These are phyloP conservation scores for Camellia sinensis DNA, from an alignment of 148 eudicot genomes.

Conservation along the genomic window DNA sequence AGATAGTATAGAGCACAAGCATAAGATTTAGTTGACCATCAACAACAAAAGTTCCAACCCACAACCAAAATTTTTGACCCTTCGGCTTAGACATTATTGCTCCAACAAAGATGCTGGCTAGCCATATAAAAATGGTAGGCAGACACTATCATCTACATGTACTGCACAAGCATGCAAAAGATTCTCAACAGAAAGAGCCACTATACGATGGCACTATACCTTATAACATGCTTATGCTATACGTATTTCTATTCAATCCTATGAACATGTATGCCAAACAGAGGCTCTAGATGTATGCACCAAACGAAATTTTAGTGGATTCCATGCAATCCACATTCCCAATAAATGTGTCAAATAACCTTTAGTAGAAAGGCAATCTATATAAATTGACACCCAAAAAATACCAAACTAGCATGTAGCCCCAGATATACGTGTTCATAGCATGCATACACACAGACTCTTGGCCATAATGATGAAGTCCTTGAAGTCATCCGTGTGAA, in stretches of 20 bases:
- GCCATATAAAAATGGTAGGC: neutral
- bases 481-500: neutral
- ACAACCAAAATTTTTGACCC: neutral
- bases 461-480: neutral
- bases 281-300: neutral
- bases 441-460: neutral
- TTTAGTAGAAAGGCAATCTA: neutral
- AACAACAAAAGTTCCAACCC: neutral
- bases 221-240: neutral
- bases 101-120: neutral
- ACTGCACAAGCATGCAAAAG: neutral
- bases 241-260: no score
- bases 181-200: neutral
- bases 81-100: neutral
- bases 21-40: slow-evolving; percentile 1
- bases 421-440: neutral
- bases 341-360: neutral
- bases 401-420: neutral
- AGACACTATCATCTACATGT: neutral
- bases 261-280: neutral
- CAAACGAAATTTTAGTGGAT: neutral
- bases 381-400: neutral
- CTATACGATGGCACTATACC: neutral
- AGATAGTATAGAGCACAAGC: neutral
- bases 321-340: neutral